These are phyloP conservation scores for Coniochaeta pulveracea DNA, from an alignment of 2,329 filamentous ascomycete species.

Conservation along the genomic window DNA sequence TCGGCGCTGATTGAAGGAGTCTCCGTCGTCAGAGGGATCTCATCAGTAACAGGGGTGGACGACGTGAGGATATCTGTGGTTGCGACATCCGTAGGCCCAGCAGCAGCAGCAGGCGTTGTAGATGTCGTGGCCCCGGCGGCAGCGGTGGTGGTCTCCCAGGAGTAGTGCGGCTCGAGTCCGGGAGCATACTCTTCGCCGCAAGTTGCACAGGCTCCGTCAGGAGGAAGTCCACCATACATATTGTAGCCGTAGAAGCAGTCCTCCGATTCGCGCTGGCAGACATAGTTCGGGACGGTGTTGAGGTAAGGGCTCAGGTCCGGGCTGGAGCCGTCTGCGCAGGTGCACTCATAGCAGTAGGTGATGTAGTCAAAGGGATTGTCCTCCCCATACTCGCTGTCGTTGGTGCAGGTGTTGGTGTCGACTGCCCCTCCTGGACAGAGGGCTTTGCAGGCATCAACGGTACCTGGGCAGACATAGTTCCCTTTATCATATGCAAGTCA, in stretches of 20 bases:
- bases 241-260: constrained; percentile 1
- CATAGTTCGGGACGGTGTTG: not conserved
- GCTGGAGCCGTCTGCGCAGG: constrained; percentile 1
- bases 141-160: not conserved
- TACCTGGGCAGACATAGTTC: not conserved
- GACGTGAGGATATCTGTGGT: no score
- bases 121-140: not conserved
- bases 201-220: not conserved
- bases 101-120: no score
- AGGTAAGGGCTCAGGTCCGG: not conserved
- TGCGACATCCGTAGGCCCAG: no score
- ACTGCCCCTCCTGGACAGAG: constrained; percentile 2
- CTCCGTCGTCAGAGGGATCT: no score
- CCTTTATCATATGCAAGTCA: not conserved
- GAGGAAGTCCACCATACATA: not conserved
- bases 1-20: not conserved
- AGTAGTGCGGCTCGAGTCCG: not conserved
- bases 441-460: not conserved
- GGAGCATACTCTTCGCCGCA: not conserved
- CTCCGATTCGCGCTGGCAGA: not conserved
- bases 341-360: constrained; percentile 5
- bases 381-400: constrained; percentile 3
- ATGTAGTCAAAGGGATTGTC: constrained; percentile 2
- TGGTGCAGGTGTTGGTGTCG: constrained; percentile 1
- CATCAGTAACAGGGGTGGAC: no score